A percentile compares a stretch with the other conserved stretches of the same genome.
Evolutionary conservation across 257 asterid genomes (phyloP).

Genomic region (Solanum appendiculatum): DNA sequence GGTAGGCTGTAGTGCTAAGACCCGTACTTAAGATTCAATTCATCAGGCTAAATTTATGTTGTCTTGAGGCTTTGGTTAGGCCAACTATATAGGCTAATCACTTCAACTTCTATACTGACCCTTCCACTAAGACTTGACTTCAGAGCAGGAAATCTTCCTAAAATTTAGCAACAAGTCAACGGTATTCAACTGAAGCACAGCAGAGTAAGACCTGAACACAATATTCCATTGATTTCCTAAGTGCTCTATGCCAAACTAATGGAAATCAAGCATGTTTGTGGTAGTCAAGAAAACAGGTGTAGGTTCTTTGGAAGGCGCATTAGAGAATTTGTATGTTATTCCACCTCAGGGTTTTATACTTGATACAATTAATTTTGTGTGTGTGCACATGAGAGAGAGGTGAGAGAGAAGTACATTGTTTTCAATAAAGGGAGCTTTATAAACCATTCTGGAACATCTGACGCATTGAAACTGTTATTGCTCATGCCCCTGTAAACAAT

Average conservation of each 20-base stretch:
- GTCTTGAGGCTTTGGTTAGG: not conserved
- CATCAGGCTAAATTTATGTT: not conserved
- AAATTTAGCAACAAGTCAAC: not conserved
- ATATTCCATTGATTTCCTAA: not conserved
- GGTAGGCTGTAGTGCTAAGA: not conserved
- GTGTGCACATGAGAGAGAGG: not conserved
- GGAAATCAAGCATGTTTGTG: not conserved
- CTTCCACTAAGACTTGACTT: not conserved
- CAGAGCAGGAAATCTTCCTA: not conserved
- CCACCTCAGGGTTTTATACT: not conserved
- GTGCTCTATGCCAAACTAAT: not conserved
- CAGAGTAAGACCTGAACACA: not conserved
- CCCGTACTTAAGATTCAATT: not conserved
- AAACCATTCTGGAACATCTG: slow-evolving; percentile 53
- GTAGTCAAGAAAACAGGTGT: not conserved
- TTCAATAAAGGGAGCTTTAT: slow-evolving; percentile 54
- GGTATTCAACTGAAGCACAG: not conserved
- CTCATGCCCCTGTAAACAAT: slow-evolving; percentile 72
- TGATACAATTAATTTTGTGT: not conserved
- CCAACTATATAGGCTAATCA: not conserved
- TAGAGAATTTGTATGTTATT: not conserved
- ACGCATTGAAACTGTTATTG: slow-evolving; percentile 60
- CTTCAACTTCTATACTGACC: not conserved
- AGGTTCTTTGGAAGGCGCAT: not conserved
- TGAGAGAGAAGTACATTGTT: slow-evolving; percentile 47